Conservation (phyloP, 2,329 filamentous ascomycete genomes). For the Penicillium paneum region DNA sequence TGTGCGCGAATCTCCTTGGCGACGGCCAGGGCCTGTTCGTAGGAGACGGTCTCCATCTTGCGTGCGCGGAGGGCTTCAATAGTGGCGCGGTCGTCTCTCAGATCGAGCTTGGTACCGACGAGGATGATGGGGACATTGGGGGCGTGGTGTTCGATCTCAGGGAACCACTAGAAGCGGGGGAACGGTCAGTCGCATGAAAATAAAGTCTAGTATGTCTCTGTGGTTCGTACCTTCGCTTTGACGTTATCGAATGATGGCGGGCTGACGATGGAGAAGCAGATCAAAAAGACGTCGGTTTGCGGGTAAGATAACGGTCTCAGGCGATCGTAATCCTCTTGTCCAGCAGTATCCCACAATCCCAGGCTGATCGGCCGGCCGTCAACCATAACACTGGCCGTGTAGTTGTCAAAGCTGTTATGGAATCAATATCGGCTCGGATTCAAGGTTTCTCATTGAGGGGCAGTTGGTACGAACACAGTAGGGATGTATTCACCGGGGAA, state of each 20-base stretch:
- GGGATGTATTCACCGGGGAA: conserved; percentile 99
- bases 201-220: not conserved
- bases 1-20: conserved; percentile 93
- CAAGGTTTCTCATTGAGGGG: conserved; percentile 15
- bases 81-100: conserved; percentile 82
- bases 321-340: conserved; percentile 97
- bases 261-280: conserved; percentile 98
- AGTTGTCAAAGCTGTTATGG: conserved; percentile 82
- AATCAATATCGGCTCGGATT: conserved; percentile 17
- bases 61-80: conserved; percentile 79
- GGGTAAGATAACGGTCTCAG: conserved; percentile 93
- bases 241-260: conserved; percentile 98
- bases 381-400: conserved; percentile 98
- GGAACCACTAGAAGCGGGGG: conserved; percentile 69
- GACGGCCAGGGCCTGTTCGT: conserved; percentile 82
- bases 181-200: conserved; percentile 7
- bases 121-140: conserved; percentile 94
- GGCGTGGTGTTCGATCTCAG: conserved; percentile 95
- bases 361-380: conserved; percentile 97
- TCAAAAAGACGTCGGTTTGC: conserved; percentile 96
- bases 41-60: conserved; percentile 95
- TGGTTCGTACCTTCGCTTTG: conserved; percentile 82
- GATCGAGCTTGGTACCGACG: conserved; percentile 93
- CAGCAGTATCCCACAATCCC: conserved; percentile 96
- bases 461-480: conserved; percentile 61